Percentiles rank a stretch among this genome's conserved stretches.
phyloP scores from a whole-genome alignment of 257 asterid genomes.

The Capsicum baccatum region DNA sequence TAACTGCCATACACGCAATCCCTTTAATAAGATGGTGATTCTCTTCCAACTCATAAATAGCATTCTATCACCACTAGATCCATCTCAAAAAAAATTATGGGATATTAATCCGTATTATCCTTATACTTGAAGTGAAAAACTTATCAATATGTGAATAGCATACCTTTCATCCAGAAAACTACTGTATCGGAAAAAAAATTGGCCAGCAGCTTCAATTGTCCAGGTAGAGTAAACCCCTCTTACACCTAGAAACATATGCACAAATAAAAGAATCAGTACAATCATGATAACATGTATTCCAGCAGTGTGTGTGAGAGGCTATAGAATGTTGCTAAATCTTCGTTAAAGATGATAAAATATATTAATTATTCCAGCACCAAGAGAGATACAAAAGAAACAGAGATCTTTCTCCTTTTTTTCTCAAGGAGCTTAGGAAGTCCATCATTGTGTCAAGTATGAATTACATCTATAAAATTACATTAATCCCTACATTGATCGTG shows the following conservation, averaged over 20 bases:
- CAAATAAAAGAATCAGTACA: slow-evolving; percentile 29
- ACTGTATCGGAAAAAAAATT: slow-evolving; percentile 62
- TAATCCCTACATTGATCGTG: neutral
- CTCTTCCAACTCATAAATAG: slow-evolving; percentile 18
- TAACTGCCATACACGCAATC: neutral
- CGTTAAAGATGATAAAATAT: neutral
- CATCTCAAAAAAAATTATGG: neutral
- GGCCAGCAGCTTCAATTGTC: slow-evolving; percentile 71
- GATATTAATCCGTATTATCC: neutral
- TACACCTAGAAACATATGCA: slow-evolving; percentile 54
- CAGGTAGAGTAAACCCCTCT: slow-evolving; percentile 80
- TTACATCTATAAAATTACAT: neutral
- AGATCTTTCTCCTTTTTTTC: neutral
- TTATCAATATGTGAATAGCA: slow-evolving; percentile 12
- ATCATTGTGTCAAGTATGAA: neutral
- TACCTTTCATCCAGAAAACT: slow-evolving; percentile 73
- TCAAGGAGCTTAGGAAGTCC: slow-evolving; percentile 25
- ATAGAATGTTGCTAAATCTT: neutral
- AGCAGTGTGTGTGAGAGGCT: neutral
- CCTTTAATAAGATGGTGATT: neutral
- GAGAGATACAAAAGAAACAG: slow-evolving; percentile 7
- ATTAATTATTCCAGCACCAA: neutral
- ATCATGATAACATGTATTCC: slow-evolving; percentile 8
- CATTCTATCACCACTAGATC: neutral
- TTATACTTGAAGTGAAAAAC: neutral